Evolutionary conservation across 1,139 yeast genomes (phyloP).

Genomic region (Blastobotrys niveus): DNA sequence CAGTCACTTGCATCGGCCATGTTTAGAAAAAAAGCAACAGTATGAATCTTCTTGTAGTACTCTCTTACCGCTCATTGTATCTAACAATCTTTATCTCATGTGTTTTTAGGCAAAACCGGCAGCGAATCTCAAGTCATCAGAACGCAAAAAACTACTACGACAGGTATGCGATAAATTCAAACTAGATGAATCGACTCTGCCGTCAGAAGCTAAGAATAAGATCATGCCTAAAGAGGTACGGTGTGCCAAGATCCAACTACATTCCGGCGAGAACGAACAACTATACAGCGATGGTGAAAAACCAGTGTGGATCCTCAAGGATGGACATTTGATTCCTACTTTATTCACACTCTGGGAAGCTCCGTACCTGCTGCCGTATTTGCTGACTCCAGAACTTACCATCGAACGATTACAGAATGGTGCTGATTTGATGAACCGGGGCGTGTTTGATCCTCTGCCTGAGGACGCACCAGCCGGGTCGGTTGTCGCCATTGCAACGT

Average conservation of each 20-base stretch:
- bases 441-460: slow-evolving; percentile 70
- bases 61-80: slow-evolving; percentile 18
- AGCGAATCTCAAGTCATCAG: slow-evolving; percentile 77
- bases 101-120: slow-evolving; percentile 46
- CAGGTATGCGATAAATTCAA: slow-evolving; percentile 44
- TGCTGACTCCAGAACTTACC: slow-evolving; percentile 70
- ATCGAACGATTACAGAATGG: slow-evolving; percentile 61
- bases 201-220: slow-evolving; percentile 43
- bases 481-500: slow-evolving; percentile 67
- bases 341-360: slow-evolving; percentile 66
- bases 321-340: slow-evolving; percentile 61
- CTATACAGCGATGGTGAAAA: slow-evolving; percentile 56
- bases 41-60: slow-evolving; percentile 20
- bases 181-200: slow-evolving; percentile 42
- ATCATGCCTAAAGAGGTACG: slow-evolving; percentile 59
- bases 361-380: slow-evolving; percentile 59
- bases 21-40: neutral
- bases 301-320: slow-evolving; percentile 65
- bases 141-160: slow-evolving; percentile 56
- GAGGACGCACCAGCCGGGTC: slow-evolving; percentile 42
- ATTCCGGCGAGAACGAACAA: slow-evolving; percentile 51
- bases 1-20: too few relatives aligned
- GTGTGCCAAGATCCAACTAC: slow-evolving; percentile 58
- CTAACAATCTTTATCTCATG: slow-evolving; percentile 4
- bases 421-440: slow-evolving; percentile 90